Conservation (phyloP, 2,329 filamentous ascomycete genomes). For the Pseudogymnoascus sp. region DNA sequence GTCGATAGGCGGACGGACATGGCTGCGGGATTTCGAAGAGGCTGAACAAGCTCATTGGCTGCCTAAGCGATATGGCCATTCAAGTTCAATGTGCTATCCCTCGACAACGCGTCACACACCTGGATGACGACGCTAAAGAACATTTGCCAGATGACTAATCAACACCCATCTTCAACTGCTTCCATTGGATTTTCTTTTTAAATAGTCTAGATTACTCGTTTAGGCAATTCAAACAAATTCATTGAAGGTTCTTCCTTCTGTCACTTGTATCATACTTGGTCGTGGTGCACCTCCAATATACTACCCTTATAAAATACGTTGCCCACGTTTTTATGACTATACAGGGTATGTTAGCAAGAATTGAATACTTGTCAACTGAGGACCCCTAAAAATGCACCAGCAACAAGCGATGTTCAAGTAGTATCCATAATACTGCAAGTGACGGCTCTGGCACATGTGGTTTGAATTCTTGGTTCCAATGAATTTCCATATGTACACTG, state of each 20-base stretch:
- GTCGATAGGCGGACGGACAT: constrained; percentile 1
- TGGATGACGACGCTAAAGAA: constrained; percentile 2
- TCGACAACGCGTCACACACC: constrained; percentile 3
- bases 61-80: background rate
- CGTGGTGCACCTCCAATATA: background rate
- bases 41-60: constrained; percentile 1
- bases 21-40: constrained; percentile 3
- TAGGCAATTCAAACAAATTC: background rate
- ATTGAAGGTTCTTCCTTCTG: background rate
- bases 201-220: background rate
- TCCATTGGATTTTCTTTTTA: background rate
- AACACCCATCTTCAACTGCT: background rate
- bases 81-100: background rate
- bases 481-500: background rate
- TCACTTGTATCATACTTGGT: background rate
- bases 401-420: background rate
- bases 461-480: background rate
- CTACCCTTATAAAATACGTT: background rate
- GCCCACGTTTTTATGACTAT: background rate
- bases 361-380: background rate
- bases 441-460: background rate
- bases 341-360: background rate
- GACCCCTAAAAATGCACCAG: background rate
- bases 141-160: background rate
- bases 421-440: background rate